These are phyloP conservation scores for Thelonectria discophora DNA, from an alignment of 2,329 filamentous ascomycete species.

Conservation along the genomic window DNA sequence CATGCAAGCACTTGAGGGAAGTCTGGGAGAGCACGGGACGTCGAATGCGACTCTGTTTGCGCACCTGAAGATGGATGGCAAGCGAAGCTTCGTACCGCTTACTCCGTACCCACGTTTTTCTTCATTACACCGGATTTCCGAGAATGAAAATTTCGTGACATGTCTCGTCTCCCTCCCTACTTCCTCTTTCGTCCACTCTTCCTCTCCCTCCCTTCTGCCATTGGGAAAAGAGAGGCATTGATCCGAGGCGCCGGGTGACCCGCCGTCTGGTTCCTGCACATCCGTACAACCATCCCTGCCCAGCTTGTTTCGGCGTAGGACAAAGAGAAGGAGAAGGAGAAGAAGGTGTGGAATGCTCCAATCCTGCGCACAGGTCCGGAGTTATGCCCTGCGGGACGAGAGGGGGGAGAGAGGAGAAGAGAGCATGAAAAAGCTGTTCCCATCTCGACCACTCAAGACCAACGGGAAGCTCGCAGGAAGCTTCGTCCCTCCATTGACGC, in stretches of 20 bases:
- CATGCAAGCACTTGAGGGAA: slow-evolving; percentile 25
- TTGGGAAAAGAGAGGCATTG: slow-evolving; percentile 11
- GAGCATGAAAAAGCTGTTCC: too few relatives aligned
- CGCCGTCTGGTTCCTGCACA: slow-evolving; percentile 22
- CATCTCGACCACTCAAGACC: neutral
- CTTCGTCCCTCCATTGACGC: slow-evolving; percentile 7
- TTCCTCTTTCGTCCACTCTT: neutral
- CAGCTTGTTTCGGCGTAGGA: slow-evolving; percentile 2
- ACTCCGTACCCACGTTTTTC: too few relatives aligned
- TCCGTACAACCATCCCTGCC: slow-evolving; percentile 18
- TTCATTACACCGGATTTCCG: slow-evolving; percentile 1
- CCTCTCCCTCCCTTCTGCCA: neutral
- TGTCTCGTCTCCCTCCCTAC: slow-evolving; percentile 3
- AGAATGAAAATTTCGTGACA: slow-evolving; percentile 11
- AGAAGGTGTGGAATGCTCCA: slow-evolving; percentile 9
- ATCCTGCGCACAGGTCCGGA: slow-evolving; percentile 18
- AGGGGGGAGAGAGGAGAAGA: too few relatives aligned
- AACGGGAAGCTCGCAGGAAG: neutral
- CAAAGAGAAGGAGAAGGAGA: too few relatives aligned
- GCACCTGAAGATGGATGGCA: slow-evolving; percentile 13
- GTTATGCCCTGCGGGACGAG: slow-evolving; percentile 16
- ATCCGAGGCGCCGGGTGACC: slow-evolving; percentile 22
- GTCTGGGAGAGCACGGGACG: slow-evolving; percentile 5
- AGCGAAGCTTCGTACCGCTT: neutral
- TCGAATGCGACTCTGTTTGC: slow-evolving; percentile 12